phyloP scores from a whole-genome alignment of 768 basidiomycete species.

The Vararia minispora region DNA sequence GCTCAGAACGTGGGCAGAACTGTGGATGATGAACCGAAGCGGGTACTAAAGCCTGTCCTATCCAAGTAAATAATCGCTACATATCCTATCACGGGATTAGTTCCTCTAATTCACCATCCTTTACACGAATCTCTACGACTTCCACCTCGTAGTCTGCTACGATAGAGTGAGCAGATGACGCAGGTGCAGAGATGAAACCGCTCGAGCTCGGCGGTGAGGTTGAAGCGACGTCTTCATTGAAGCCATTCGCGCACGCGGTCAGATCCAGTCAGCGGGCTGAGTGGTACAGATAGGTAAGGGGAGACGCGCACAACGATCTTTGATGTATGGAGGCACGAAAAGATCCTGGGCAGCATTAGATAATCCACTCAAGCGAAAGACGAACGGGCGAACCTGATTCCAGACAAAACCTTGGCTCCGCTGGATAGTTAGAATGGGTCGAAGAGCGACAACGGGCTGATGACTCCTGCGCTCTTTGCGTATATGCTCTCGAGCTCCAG shows the following conservation, averaged over 20 bases:
- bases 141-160: constrained; percentile 74
- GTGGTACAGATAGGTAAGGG: constrained; percentile 11
- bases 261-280: no score
- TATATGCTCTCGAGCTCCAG: no score
- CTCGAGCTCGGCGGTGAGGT: constrained; percentile 67
- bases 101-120: constrained; percentile 64
- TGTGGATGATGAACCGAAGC: no score
- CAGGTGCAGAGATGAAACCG: constrained; percentile 57
- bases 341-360: constrained; percentile 42
- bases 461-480: constrained; percentile 38
- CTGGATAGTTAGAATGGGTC: constrained; percentile 81
- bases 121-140: constrained; percentile 79
- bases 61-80: no score
- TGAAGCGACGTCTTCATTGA: constrained; percentile 57
- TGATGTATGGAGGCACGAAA: constrained; percentile 82
- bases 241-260: no score
- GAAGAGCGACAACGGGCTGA: constrained; percentile 46
- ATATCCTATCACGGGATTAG: constrained; percentile 69
- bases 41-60: no score
- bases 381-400: constrained; percentile 56
- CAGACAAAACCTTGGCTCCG: constrained; percentile 83
- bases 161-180: constrained; percentile 49
- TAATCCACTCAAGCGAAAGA: constrained; percentile 2
- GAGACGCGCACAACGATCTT: constrained; percentile 68
- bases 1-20: no score